Base-by-base conservation (phyloP, 768 basidiomycete species). In the Lentinula edodes region DNA sequence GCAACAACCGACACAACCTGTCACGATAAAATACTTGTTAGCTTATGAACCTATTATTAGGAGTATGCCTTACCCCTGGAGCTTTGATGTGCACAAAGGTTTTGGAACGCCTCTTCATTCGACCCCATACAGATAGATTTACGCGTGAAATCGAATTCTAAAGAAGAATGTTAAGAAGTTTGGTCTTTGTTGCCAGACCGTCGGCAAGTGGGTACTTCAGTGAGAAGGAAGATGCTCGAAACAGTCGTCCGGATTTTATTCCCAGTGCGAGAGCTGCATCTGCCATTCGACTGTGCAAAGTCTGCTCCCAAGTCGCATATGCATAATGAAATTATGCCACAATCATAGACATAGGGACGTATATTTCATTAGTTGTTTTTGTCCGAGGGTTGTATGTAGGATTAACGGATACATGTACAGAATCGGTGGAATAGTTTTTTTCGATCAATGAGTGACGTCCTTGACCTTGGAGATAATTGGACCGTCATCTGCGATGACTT, bases 401-500 rank as follows among this genome's bases (percentile, higher is more conserved):
- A 48, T 48, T 18, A 10, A 23, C 6, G 23, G 20, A 12, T 48
- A 48, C 46, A 48, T 20, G 20, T 23, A 48, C 20, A 48, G 18
- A 48, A 48, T 48, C 38, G 8, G 23, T 16, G 42, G 3, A 28
- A 6, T 43, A 43, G 15, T n/a, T 18, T 48, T 9, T 23, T 20
- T 48, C 9, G 46, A 48, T 48, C 20, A 54, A 39, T 5, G 36
- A 23, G 35, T 54, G 4, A 6, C 4, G n/a, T 54, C 53, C 36
- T 54, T 35, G 38, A n/a, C 53, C 20, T 56, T 56, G 23, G 38
- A 56, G n/a, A 78, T 56, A 28, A 76, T 66, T 8, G 58, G 68
- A 2, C 78, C 76, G 64, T 78, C 72, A 56, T 79, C 77, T 13
- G 72, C 71, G 18, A 79, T 76, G 6, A 79, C 70, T 52, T 69